Percentiles rank a stretch among this genome's conserved stretches.
phyloP scores from a whole-genome alignment of 345 rosid species.

The Litchi chinensis region DNA sequence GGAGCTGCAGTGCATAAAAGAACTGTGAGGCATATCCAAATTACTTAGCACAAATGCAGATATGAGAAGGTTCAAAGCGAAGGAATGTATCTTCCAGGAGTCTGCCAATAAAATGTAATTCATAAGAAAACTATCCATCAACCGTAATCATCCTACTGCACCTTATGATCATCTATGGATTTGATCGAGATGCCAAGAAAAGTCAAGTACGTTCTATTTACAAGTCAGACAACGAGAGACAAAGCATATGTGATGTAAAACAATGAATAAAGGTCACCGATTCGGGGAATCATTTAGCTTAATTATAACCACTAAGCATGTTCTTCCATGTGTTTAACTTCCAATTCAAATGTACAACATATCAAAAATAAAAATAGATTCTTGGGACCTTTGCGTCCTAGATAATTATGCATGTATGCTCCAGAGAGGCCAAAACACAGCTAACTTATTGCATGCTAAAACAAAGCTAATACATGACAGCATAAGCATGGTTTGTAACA shows the following conservation, averaged over 20 bases:
- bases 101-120: no score
- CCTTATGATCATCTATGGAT: neutral
- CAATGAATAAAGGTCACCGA: no score
- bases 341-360: neutral
- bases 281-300: no score
- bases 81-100: neutral
- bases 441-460: no score
- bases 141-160: neutral
- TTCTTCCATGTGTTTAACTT: neutral
- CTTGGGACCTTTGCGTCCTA: neutral
- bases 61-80: neutral
- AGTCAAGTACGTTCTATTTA: neutral
- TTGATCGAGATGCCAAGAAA: neutral
- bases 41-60: neutral
- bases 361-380: no score
- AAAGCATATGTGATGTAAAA: no score
- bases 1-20: conserved; percentile 62
- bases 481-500: neutral
- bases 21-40: neutral
- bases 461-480: neutral
- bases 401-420: neutral
- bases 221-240: neutral
- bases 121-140: neutral
- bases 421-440: neutral
- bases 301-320: neutral